A percentile compares a stretch with the other conserved stretches of the same genome.
phyloP scores from a whole-genome alignment of 2,329 filamentous ascomycete species.

The Pseudopithomyces chartarum region DNA sequence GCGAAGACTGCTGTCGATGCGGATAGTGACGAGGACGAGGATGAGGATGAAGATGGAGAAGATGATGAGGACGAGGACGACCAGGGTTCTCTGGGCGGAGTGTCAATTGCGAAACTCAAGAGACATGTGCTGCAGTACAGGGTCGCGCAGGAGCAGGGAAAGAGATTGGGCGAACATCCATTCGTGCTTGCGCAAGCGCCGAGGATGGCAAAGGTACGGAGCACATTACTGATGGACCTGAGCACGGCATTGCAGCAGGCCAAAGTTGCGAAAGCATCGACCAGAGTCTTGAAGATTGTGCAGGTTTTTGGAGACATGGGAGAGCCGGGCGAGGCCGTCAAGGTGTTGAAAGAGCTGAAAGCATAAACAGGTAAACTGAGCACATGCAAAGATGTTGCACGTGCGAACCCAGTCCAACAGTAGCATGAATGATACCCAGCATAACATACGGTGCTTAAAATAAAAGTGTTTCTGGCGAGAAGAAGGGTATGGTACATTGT shows the following conservation, averaged over 20 bases:
- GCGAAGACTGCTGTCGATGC: constrained; percentile 14
- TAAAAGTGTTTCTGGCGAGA: constrained; percentile 45
- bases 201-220: constrained; percentile 62
- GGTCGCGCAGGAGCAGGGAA: constrained; percentile 58
- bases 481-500: constrained; percentile 37
- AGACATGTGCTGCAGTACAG: constrained; percentile 64
- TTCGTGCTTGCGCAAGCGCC: constrained; percentile 64
- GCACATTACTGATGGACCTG: constrained; percentile 68
- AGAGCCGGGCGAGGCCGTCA: constrained; percentile 63
- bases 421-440: constrained; percentile 6
- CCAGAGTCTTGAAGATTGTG: constrained; percentile 60
- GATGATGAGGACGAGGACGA: constrained; percentile 40
- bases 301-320: constrained; percentile 66
- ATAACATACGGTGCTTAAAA: neutral
- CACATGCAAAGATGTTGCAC: neutral
- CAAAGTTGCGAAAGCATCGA: constrained; percentile 45
- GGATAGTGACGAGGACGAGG: constrained; percentile 30
- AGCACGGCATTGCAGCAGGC: constrained; percentile 66
- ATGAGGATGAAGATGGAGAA: constrained; percentile 41
- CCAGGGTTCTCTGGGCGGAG: constrained; percentile 24
- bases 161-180: constrained; percentile 63
- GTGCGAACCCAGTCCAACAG: no score
- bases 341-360: constrained; percentile 54
- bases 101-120: constrained; percentile 54
- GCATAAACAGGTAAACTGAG: constrained; percentile 1